phyloP scores from a whole-genome alignment of 2,329 filamentous ascomycete species.

The Chaetothyriales sp. region DNA sequence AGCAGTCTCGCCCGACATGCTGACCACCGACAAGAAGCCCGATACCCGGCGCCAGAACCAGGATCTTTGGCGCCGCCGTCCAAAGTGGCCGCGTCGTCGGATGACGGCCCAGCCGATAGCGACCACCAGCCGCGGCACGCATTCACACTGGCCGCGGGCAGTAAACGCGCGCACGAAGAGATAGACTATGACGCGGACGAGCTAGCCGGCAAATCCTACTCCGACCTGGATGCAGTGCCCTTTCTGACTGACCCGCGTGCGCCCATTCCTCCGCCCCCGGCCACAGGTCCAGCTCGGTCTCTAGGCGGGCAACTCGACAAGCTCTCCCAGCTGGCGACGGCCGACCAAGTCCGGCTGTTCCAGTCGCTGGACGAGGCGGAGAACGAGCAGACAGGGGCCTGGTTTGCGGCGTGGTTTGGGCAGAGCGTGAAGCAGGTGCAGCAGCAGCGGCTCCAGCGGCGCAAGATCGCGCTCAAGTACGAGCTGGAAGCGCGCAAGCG shows the following conservation, averaged over 20 bases:
- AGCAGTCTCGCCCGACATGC: not conserved
- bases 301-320: conserved; percentile 28
- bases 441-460: conserved; percentile 39
- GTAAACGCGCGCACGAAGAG: conserved; percentile 10
- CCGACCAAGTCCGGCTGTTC: conserved; percentile 37
- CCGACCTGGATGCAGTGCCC: conserved; percentile 35
- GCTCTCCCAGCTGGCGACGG: conserved; percentile 23
- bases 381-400: conserved; percentile 50
- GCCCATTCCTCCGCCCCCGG: conserved; percentile 8
- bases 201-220: conserved; percentile 34
- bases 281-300: conserved; percentile 8
- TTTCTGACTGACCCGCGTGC: conserved; percentile 33
- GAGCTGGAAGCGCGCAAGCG: conserved; percentile 43
- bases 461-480: conserved; percentile 39
- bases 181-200: conserved; percentile 31
- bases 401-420: conserved; percentile 44
- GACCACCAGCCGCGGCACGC: not conserved
- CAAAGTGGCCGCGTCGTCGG: not conserved
- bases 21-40: not conserved
- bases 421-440: conserved; percentile 39
- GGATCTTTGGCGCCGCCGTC: not conserved
- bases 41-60: not conserved
- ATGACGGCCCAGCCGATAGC: not conserved
- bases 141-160: not conserved
- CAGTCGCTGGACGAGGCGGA: conserved; percentile 38